A percentile compares a stretch with the other conserved stretches of the same genome.
Evolutionary conservation across 108 stramenopile species (phyloP).

Genomic region (Skeletonema grethae): DNA sequence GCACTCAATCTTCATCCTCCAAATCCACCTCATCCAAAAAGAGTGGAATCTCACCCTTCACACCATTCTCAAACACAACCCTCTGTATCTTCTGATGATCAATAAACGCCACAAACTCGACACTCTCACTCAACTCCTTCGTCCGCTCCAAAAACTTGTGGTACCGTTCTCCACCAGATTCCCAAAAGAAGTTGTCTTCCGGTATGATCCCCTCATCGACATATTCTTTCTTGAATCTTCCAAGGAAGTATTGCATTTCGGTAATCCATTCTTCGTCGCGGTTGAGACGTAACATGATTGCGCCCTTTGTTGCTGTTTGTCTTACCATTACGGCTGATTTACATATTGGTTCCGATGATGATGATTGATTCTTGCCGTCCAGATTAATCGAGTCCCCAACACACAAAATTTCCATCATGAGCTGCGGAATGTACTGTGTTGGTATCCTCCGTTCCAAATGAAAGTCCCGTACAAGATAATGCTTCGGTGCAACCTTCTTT

Average conservation of each 20-base stretch:
- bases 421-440: slow-evolving; percentile 76
- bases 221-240: slow-evolving; percentile 60
- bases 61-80: slow-evolving; percentile 30
- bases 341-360: slow-evolving; percentile 41
- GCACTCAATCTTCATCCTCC: neutral
- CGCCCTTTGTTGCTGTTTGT: slow-evolving; percentile 81
- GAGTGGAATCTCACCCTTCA: slow-evolving; percentile 24
- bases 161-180: slow-evolving; percentile 41
- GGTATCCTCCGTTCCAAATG: slow-evolving; percentile 50
- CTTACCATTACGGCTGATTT: slow-evolving; percentile 82
- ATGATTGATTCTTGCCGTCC: neutral
- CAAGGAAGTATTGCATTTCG: slow-evolving; percentile 83
- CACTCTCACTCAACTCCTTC: slow-evolving; percentile 46
- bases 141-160: slow-evolving; percentile 49
- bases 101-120: slow-evolving; percentile 48
- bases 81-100: slow-evolving; percentile 40
- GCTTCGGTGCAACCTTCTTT: slow-evolving; percentile 9
- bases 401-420: slow-evolving; percentile 89
- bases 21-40: slow-evolving; percentile 39
- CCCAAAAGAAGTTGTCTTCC: slow-evolving; percentile 75
- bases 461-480: slow-evolving; percentile 35
- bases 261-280: slow-evolving; percentile 83
- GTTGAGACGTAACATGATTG: slow-evolving; percentile 69
- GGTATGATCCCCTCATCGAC: slow-evolving; percentile 58
- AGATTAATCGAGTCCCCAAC: slow-evolving; percentile 51